Conservation (phyloP, 805 yeast genomes). For the Isabelozyma pseudorhagii region DNA sequence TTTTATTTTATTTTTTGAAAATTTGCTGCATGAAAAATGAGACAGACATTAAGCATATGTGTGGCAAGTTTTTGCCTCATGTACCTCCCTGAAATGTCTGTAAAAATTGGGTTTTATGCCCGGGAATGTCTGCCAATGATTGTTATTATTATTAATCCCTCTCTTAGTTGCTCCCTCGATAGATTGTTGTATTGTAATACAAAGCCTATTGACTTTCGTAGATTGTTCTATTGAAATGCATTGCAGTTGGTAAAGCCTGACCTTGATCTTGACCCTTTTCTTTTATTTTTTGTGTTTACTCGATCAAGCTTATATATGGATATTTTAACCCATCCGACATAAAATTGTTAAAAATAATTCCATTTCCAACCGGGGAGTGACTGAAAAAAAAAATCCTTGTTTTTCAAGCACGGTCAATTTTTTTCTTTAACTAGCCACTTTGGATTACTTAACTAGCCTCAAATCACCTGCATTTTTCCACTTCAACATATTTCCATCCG, state of each 20-base stretch:
- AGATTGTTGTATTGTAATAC: background rate
- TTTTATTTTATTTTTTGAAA: no score
- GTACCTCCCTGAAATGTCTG: background rate
- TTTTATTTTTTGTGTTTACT: background rate
- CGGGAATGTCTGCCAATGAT: no score
- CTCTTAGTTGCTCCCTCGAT: background rate
- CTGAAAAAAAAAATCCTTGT: background rate
- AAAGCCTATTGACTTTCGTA: background rate
- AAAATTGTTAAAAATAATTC: no score
- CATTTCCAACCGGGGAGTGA: background rate
- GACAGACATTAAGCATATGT: background rate
- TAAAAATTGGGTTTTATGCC: no score
- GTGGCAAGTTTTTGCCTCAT: background rate
- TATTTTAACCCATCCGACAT: background rate
- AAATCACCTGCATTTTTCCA: background rate
- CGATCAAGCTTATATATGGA: background rate
- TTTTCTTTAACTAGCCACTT: background rate
- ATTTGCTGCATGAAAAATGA: background rate
- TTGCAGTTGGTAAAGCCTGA: background rate
- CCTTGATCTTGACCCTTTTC: background rate
- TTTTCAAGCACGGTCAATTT: background rate
- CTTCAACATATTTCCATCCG: background rate
- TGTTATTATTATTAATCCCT: no score
- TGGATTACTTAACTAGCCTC: background rate
- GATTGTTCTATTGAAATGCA: background rate